Evolutionary conservation across 2,329 filamentous ascomycete species (phyloP).

Genomic region (Cercospora canescens): DNA sequence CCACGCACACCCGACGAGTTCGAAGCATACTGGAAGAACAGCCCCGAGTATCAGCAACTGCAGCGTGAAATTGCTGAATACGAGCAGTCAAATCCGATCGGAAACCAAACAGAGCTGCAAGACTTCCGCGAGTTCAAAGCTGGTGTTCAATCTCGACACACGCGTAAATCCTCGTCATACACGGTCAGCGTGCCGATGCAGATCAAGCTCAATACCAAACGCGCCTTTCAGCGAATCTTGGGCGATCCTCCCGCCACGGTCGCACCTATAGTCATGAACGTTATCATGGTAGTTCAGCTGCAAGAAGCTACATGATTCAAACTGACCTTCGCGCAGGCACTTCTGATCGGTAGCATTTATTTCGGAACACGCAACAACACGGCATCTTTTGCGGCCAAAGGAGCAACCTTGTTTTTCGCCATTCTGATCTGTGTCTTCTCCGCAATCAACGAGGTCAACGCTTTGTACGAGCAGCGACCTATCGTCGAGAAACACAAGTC

Average conservation of each 20-base stretch:
- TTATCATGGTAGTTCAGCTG: constrained; percentile 68
- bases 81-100: constrained; percentile 46
- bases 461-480: constrained; percentile 51
- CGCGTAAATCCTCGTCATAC: constrained; percentile 71
- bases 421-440: constrained; percentile 60
- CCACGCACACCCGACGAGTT: constrained; percentile 72
- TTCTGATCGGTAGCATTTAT: constrained; percentile 65
- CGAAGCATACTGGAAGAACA: constrained; percentile 52
- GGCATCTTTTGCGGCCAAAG: constrained; percentile 54
- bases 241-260: constrained; percentile 3
- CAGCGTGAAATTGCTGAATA: constrained; percentile 54
- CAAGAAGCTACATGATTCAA: background rate
- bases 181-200: constrained; percentile 77
- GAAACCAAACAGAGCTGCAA: constrained; percentile 41
- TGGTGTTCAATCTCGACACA: constrained; percentile 45
- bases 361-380: constrained; percentile 54
- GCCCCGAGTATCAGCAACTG: constrained; percentile 46
- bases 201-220: constrained; percentile 71
- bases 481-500: constrained; percentile 50
- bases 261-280: constrained; percentile 66
- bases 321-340: constrained; percentile 55
- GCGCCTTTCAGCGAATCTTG: background rate
- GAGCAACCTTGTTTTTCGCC: constrained; percentile 61
- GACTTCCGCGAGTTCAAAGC: constrained; percentile 46
- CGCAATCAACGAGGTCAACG: constrained; percentile 68